Evolutionary conservation across 495 filamentous ascomycete genomes (phyloP), one percentile per base, ranked within the genome.

Genomic region (Aspergillus cristatus): DNA sequence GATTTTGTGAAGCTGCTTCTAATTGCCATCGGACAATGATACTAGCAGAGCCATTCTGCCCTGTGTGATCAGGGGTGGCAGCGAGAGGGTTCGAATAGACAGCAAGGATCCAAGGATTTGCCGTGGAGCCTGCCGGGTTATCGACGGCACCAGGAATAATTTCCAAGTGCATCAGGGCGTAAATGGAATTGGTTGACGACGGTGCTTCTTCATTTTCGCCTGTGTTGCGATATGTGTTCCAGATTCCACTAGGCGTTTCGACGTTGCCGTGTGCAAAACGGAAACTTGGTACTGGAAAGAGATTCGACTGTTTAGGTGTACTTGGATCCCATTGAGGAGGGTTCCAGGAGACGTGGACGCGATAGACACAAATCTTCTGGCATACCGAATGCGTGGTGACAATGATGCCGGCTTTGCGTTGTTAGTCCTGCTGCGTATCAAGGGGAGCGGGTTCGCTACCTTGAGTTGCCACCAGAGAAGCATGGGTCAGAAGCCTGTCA

Each of bases 11-110:
- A 13, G 76, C 68, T 26, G 55, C 62, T 7, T 79, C 61, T n/a
- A 91, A 53, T 43, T 88, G 79, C 86, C 85, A 94, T 38, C 81
- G 72, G 20, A 81, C 78, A 37, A 93, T 74, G 18, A 85, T 70
- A 45, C 76, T 87, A 41, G 75, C 69, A 3, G 71, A 60, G 13
- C 76, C 76, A 45, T 78, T 74, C 20, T 74, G 68, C 24, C 74
- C 75, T 17, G 76, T 62, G 31, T 54, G 68, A 62, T 60, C 66
- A 43, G 51, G 63, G 36, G 57, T 57, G 40, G 33, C 72, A 63
- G 55, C 76, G 35, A 58, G 47, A 22, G 60, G 53, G 16, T 78
- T 72, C 14, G 84, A 82, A 41, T 84, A 83, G 24, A 86, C 71
- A 3, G 80, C 82, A 24, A 91, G 47, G 25, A 93, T 72, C 37